Evolutionary conservation across 768 basidiomycete genomes (phyloP).

Genomic region (Phanerochaete sordida): DNA sequence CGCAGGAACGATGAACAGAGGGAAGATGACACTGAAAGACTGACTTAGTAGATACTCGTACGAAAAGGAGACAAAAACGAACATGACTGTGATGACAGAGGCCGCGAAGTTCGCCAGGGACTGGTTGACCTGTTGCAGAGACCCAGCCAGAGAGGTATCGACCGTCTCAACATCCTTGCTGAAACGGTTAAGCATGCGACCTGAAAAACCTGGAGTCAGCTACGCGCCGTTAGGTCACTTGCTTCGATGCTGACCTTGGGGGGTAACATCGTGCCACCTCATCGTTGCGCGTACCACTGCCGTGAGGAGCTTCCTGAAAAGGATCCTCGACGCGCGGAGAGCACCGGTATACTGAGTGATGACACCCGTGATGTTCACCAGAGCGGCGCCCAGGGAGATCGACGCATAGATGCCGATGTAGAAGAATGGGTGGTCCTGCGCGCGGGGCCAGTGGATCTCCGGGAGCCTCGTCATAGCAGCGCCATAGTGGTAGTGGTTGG

Average conservation of each 20-base stretch:
- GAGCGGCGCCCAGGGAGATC: conserved; percentile 49
- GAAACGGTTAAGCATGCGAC: conserved; percentile 85
- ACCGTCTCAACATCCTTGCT: conserved; percentile 88
- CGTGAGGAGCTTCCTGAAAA: conserved; percentile 53
- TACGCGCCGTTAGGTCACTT: background rate
- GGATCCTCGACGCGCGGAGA: conserved; percentile 30
- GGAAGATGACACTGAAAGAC: conserved; percentile 61
- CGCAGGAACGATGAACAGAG: conserved; percentile 79
- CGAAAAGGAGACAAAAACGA: conserved; percentile 17
- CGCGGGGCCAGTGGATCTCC: conserved; percentile 36
- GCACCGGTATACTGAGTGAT: conserved; percentile 62
- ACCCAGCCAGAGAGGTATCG: conserved; percentile 64
- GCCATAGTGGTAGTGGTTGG: conserved; percentile 12
- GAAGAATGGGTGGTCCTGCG: conserved; percentile 61
- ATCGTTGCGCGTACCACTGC: conserved; percentile 80
- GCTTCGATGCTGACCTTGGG: conserved; percentile 46
- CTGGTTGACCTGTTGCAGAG: conserved; percentile 72
- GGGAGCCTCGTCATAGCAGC: background rate
- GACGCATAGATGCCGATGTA: conserved; percentile 66
- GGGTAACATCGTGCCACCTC: conserved; percentile 82
- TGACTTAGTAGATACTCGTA: background rate
- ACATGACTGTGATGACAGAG: conserved; percentile 71
- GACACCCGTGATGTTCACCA: conserved; percentile 43
- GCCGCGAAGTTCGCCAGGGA: conserved; percentile 77
- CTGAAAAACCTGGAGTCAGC: conserved; percentile 28